These are phyloP conservation scores for Cladophialophora yegresii DNA, from an alignment of 2,329 filamentous ascomycete species.

Conservation along the genomic window DNA sequence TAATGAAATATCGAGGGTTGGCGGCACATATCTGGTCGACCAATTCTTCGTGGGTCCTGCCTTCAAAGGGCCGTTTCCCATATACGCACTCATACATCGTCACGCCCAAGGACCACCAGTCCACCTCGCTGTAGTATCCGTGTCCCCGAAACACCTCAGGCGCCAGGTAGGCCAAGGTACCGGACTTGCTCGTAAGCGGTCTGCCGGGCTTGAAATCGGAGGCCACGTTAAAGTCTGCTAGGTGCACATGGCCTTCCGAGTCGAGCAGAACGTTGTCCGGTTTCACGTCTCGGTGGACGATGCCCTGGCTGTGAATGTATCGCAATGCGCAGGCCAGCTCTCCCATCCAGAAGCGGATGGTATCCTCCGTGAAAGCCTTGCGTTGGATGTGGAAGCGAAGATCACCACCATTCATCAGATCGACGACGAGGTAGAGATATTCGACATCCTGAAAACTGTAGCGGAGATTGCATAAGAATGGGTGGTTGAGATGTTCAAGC, in stretches of 20 bases:
- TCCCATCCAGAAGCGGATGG: slow-evolving; percentile 94
- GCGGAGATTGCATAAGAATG: slow-evolving; percentile 95
- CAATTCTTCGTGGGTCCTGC: slow-evolving; percentile 77
- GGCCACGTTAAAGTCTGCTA: slow-evolving; percentile 98
- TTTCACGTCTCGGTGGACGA: slow-evolving; percentile 89
- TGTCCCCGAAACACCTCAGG: slow-evolving; percentile 91
- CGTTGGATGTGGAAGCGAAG: slow-evolving; percentile 95
- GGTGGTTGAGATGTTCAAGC: slow-evolving; percentile 96
- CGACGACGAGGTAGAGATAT: slow-evolving; percentile 97
- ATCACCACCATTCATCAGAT: slow-evolving; percentile 97
- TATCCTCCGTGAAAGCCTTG: slow-evolving; percentile 97
- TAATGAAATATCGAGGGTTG: slow-evolving; percentile 85
- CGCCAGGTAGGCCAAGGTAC: slow-evolving; percentile 90
- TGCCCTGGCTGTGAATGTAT: slow-evolving; percentile 82
- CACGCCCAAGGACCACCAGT: slow-evolving; percentile 98
- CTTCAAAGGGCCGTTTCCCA: slow-evolving; percentile 96
- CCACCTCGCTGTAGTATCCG: slow-evolving; percentile 85
- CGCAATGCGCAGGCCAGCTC: slow-evolving; percentile 87
- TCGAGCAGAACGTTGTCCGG: slow-evolving; percentile 89
- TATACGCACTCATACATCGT: slow-evolving; percentile 99
- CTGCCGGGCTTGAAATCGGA: slow-evolving; percentile 86
- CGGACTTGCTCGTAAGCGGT: slow-evolving; percentile 89
- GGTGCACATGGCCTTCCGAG: slow-evolving; percentile 87
- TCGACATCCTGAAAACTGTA: slow-evolving; percentile 99
- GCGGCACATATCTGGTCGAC: slow-evolving; percentile 78